phyloP scores from a whole-genome alignment of 208 protist species.

The Leptomonas pyrrhocoris region DNA sequence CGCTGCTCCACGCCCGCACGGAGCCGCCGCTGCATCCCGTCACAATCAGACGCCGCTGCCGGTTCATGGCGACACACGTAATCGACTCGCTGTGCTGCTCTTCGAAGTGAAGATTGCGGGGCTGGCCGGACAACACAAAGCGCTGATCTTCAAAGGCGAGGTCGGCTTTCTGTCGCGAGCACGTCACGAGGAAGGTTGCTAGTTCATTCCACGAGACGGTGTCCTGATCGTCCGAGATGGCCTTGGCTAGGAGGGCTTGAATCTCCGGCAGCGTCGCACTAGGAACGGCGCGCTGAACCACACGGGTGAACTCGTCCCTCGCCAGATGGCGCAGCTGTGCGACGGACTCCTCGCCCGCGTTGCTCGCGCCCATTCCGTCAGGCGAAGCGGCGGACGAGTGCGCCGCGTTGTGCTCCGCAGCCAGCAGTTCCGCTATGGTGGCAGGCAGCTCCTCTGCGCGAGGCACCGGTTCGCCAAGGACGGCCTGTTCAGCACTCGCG shows the following conservation, averaged over 20 bases:
- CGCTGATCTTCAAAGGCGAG: slow-evolving; percentile 53
- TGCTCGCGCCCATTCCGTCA: neutral
- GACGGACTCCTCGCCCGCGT: neutral
- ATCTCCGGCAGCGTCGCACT: slow-evolving; percentile 47
- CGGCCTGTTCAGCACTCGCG: neutral
- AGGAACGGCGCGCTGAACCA: slow-evolving; percentile 39
- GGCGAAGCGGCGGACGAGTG: neutral
- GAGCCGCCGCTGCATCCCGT: slow-evolving; percentile 77
- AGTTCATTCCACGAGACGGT: slow-evolving; percentile 79
- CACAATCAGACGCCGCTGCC: slow-evolving; percentile 44
- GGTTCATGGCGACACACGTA: slow-evolving; percentile 44
- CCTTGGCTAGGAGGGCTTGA: slow-evolving; percentile 66
- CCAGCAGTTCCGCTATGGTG: slow-evolving; percentile 4
- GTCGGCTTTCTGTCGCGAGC: slow-evolving; percentile 61
- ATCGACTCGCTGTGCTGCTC: slow-evolving; percentile 54
- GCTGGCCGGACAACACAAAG: slow-evolving; percentile 46
- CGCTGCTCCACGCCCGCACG: slow-evolving; percentile 72
- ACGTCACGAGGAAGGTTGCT: slow-evolving; percentile 74
- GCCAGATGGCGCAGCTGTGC: slow-evolving; percentile 30
- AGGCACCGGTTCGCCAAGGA: neutral
- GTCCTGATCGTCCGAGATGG: slow-evolving; percentile 72
- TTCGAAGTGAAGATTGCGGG: slow-evolving; percentile 23
- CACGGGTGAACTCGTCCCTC: slow-evolving; percentile 27
- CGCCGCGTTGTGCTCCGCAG: neutral
- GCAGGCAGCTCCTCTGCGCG: slow-evolving; percentile 17